These are phyloP conservation scores for Osmozyma mogii DNA, from an alignment of 805 yeast genomes.

Conservation along the genomic window DNA sequence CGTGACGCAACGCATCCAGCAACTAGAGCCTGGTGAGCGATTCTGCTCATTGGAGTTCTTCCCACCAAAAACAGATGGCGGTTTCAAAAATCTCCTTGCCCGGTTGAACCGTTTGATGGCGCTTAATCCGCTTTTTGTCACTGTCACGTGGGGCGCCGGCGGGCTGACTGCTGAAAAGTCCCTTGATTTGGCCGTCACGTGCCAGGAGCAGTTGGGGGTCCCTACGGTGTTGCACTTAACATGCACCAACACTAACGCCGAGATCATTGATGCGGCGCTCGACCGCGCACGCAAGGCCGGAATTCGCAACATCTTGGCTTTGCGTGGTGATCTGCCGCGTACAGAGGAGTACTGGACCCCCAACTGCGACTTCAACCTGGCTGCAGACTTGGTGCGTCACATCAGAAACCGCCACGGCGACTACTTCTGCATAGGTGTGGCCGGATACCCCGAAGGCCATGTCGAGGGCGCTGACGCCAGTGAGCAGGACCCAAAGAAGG, in stretches of 20 bases:
- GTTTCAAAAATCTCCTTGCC: slow-evolving; percentile 74
- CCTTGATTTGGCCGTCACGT: slow-evolving; percentile 69
- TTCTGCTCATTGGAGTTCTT: slow-evolving; percentile 90
- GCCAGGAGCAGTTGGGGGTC: slow-evolving; percentile 67
- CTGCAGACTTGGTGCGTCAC: slow-evolving; percentile 80
- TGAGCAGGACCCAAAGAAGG: slow-evolving; percentile 58
- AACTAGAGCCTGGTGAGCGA: slow-evolving; percentile 42
- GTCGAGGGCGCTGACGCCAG: slow-evolving; percentile 68
- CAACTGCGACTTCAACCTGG: slow-evolving; percentile 57
- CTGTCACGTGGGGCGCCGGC: slow-evolving; percentile 99
- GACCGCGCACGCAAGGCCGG: slow-evolving; percentile 66
- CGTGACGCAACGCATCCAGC: slow-evolving; percentile 25
- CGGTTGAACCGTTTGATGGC: slow-evolving; percentile 86
- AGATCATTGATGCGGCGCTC: slow-evolving; percentile 73
- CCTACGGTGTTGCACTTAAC: slow-evolving; percentile 93
- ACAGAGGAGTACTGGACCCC: slow-evolving; percentile 56
- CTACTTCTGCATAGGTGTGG: slow-evolving; percentile 90
- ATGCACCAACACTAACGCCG: slow-evolving; percentile 83
- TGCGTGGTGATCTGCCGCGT: slow-evolving; percentile 94
- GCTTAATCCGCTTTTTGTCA: slow-evolving; percentile 80
- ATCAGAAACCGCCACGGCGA: slow-evolving; percentile 66
- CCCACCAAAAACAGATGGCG: slow-evolving; percentile 93
- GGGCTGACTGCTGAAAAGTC: slow-evolving; percentile 89
- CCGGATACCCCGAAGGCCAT: slow-evolving; percentile 97
- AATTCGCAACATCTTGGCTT: slow-evolving; percentile 79